phyloP scores from a whole-genome alignment of 257 asterid genomes.

The Henckelia pumila region DNA sequence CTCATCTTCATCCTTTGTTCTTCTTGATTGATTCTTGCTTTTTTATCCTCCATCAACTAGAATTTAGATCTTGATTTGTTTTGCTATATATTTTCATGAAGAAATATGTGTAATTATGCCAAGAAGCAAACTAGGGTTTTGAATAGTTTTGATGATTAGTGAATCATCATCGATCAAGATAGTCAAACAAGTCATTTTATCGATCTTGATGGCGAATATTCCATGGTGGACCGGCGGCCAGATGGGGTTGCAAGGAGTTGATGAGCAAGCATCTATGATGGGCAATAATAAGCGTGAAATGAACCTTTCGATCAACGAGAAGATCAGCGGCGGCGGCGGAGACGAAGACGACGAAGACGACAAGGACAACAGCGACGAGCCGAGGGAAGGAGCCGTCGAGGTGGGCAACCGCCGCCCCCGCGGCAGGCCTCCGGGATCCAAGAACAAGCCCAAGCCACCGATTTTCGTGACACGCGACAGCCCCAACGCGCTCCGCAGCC shows the following conservation, averaged over 20 bases:
- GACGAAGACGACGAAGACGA: constrained; percentile 7
- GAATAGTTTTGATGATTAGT: not conserved
- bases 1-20: not conserved
- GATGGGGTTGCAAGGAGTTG: not conserved
- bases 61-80: not conserved
- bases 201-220: not conserved
- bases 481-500: constrained; percentile 14
- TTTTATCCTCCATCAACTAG: not conserved
- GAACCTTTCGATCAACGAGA: constrained; percentile 1
- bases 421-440: constrained; percentile 12
- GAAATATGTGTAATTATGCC: not conserved
- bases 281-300: no score
- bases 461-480: not conserved
- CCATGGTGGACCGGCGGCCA: constrained; percentile 5
- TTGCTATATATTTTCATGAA: not conserved
- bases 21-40: not conserved
- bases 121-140: not conserved
- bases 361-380: not conserved
- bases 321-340: not conserved
- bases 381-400: not conserved
- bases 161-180: not conserved
- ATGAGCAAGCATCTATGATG: not conserved
- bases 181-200: no score
- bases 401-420: constrained; percentile 1
- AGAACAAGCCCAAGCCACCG: constrained; percentile 3